phyloP scores from a whole-genome alignment of 1,139 yeast genomes.

The Petasospora fabianii region DNA sequence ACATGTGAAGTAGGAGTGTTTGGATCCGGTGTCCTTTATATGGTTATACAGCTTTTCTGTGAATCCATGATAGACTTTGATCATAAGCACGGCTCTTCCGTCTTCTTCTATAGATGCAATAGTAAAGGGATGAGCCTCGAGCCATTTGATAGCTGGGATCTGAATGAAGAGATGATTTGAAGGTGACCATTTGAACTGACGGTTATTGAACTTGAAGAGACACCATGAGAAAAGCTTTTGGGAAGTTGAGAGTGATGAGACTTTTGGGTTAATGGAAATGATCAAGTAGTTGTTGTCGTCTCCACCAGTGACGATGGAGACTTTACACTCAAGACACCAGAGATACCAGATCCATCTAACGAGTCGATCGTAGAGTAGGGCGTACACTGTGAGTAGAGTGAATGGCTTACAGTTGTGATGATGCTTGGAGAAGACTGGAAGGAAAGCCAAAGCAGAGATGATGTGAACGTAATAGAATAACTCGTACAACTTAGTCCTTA shows the following conservation, averaged over 20 bases:
- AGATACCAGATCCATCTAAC: constrained; percentile 14
- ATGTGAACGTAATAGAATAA: constrained; percentile 23
- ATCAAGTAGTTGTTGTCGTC: constrained; percentile 11
- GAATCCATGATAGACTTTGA: constrained; percentile 23
- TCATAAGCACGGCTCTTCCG: constrained; percentile 15
- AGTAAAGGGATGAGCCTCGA: constrained; percentile 28
- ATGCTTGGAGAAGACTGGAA: constrained; percentile 25
- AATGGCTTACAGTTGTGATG: constrained; percentile 25
- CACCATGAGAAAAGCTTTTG: constrained; percentile 4
- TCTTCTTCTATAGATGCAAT: constrained; percentile 21
- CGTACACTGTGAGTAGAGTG: constrained; percentile 15
- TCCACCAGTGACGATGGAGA: constrained; percentile 4
- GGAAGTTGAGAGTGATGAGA: neutral
- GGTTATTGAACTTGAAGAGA: constrained; percentile 9
- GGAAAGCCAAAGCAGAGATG: constrained; percentile 16
- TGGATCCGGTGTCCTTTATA: constrained; percentile 1
- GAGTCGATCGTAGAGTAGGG: constrained; percentile 20
- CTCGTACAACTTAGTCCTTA: constrained; percentile 21
- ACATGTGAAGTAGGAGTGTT: constrained; percentile 15
- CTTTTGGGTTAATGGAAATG: constrained; percentile 13
- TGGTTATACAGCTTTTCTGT: constrained; percentile 17
- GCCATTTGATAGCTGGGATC: constrained; percentile 18
- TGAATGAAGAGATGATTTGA: constrained; percentile 25
- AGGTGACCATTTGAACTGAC: constrained; percentile 17
- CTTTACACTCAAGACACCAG: constrained; percentile 19